Percentiles rank a stretch among this genome's conserved stretches.
Evolutionary conservation across 2,329 filamentous ascomycete species (phyloP).

Genomic region (Chrysosporium queenslandicum): DNA sequence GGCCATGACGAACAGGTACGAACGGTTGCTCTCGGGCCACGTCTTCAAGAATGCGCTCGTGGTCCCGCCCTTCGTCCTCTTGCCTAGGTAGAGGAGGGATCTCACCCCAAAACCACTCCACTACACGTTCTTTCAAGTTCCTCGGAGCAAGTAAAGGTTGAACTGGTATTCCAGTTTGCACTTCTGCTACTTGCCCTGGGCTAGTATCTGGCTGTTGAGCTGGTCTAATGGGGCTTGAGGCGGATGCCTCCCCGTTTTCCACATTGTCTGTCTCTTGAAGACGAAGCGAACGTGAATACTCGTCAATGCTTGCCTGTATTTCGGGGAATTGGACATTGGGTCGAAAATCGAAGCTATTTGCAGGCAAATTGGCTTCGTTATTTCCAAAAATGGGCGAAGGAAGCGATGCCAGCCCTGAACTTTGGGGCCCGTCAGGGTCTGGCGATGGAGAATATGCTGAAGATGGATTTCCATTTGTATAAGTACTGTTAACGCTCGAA

Average conservation of each 20-base stretch:
- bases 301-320: not conserved
- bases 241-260: not conserved
- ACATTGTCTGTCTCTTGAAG: not conserved
- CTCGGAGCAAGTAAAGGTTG: not conserved
- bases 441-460: not conserved
- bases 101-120: conserved; percentile 41
- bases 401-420: not conserved
- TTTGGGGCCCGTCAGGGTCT: not conserved
- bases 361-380: not conserved
- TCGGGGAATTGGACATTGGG: conserved; percentile 1
- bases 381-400: conserved; percentile 10
- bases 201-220: not conserved
- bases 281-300: not conserved
- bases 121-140: conserved; percentile 17
- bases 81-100: conserved; percentile 20
- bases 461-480: not conserved
- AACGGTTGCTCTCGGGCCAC: conserved; percentile 52
- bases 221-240: not conserved
- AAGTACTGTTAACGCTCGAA: not conserved
- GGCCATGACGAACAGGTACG: conserved; percentile 43
- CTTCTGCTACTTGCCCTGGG: not conserved
- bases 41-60: conserved; percentile 49
- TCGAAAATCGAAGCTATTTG: conserved; percentile 8
- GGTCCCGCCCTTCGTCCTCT: conserved; percentile 37
- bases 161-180: not conserved